A percentile compares a stretch with the other conserved stretches of the same genome.
Conservation (phyloP, 2,329 filamentous ascomycete genomes). For the Ustulina deusta region DNA sequence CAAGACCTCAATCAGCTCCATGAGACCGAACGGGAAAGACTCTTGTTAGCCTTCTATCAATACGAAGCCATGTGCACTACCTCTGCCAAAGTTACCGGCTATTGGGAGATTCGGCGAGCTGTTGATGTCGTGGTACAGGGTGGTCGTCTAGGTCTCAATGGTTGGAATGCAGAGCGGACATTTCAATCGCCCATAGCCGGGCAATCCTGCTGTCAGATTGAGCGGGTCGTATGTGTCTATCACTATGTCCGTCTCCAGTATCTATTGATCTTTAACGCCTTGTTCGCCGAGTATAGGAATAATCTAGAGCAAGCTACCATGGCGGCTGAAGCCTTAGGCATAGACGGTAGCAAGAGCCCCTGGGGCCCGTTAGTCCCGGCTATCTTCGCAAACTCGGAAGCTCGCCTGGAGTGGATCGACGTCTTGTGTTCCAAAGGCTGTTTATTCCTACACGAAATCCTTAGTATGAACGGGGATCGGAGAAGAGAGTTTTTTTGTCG, state of each 20-base stretch:
- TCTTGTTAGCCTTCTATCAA: slow-evolving; percentile 20
- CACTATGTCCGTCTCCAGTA: slow-evolving; percentile 24
- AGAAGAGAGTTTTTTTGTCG: slow-evolving; percentile 15
- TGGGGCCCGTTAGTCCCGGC: neutral
- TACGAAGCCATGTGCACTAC: slow-evolving; percentile 24
- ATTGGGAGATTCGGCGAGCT: slow-evolving; percentile 21
- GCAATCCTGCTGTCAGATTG: slow-evolving; percentile 11
- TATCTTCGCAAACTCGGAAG: neutral
- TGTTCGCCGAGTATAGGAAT: neutral
- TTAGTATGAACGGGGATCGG: neutral
- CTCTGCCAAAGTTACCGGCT: slow-evolving; percentile 4
- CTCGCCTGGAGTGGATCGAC: slow-evolving; percentile 16
- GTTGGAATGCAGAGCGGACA: neutral
- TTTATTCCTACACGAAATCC: slow-evolving; percentile 15
- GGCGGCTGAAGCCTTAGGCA: neutral
- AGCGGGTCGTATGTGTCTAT: slow-evolving; percentile 19
- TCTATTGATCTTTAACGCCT: neutral
- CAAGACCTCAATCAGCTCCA: slow-evolving; percentile 7
- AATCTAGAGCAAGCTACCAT: neutral
- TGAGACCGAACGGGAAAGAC: slow-evolving; percentile 17
- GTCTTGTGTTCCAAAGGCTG: slow-evolving; percentile 16
- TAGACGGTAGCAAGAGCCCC: neutral
- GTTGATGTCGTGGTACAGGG: neutral
- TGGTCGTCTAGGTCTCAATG: neutral
- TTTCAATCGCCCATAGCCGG: neutral